Evolutionary conservation across 1,284 basidiomycete genomes (phyloP).

Genomic region (Trametes hirsuta): DNA sequence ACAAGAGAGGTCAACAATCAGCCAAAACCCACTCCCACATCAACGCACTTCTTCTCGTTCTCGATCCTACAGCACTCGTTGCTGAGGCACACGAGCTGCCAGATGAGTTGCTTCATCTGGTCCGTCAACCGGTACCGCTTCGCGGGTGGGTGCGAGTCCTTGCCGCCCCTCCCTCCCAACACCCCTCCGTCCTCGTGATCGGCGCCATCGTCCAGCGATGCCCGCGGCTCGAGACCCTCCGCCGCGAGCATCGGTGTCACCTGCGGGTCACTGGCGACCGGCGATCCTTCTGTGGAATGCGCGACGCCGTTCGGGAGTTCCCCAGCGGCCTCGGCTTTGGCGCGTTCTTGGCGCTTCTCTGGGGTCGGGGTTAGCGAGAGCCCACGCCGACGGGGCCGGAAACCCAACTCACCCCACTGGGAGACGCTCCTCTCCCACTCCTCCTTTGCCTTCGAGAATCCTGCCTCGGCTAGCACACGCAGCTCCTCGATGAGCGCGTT

Average conservation of each 20-base stretch:
- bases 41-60: constrained; percentile 81
- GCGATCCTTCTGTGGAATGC: constrained; percentile 42
- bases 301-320: constrained; percentile 30
- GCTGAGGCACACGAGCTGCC: constrained; percentile 78
- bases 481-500: constrained; percentile 67
- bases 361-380: not conserved
- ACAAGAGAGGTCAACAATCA: constrained; percentile 3
- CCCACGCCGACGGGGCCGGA: not conserved
- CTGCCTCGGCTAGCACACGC: constrained; percentile 56
- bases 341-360: constrained; percentile 65
- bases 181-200: constrained; percentile 36
- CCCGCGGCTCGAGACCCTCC: constrained; percentile 23
- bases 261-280: constrained; percentile 30
- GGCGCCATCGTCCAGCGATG: constrained; percentile 28
- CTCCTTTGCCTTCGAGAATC: constrained; percentile 69
- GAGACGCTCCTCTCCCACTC: constrained; percentile 71
- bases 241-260: constrained; percentile 27
- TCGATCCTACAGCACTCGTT: constrained; percentile 81
- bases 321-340: constrained; percentile 37
- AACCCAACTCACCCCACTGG: constrained; percentile 59
- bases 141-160: constrained; percentile 59
- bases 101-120: constrained; percentile 72
- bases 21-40: not conserved
- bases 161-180: constrained; percentile 33
- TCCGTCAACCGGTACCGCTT: constrained; percentile 78